Percentiles rank a stretch among this genome's conserved stretches.
Evolutionary conservation across 257 asterid genomes (phyloP).

Genomic region (Forsythia viridissima): DNA sequence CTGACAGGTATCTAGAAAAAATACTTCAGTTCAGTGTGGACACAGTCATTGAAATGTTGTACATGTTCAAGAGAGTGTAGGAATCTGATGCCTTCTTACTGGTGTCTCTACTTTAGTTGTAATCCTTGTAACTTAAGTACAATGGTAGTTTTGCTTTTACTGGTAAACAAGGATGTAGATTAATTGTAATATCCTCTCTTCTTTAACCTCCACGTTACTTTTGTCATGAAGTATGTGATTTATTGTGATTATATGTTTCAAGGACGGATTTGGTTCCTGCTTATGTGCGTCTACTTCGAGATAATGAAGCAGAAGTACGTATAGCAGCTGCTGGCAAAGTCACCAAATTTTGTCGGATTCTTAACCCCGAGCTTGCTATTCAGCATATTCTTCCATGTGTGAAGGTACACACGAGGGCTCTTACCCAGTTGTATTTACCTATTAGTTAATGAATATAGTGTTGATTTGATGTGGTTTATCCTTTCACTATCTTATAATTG

Average conservation of each 20-base stretch:
- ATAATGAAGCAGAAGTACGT: constrained; percentile 91
- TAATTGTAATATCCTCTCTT: no score
- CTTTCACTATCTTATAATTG: constrained; percentile 16
- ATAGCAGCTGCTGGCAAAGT: constrained; percentile 94
- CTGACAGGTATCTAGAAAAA: background rate
- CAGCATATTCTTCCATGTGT: constrained; percentile 94
- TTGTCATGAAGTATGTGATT: constrained; percentile 16
- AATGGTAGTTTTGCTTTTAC: no score
- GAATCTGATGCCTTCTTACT: background rate
- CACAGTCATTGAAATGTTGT: background rate
- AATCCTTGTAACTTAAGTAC: background rate
- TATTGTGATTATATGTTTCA: constrained; percentile 26
- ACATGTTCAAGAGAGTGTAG: constrained; percentile 23
- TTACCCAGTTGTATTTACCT: background rate
- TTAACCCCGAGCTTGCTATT: constrained; percentile 81
- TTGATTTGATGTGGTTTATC: constrained; percentile 14
- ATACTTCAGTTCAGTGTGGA: background rate
- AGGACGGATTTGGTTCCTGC: constrained; percentile 97
- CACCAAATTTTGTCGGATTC: constrained; percentile 76
- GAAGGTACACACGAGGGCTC: constrained; percentile 48
- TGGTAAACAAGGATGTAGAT: no score
- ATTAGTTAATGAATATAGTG: constrained; percentile 17
- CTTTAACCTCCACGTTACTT: no score
- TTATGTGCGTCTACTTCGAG: constrained; percentile 84
- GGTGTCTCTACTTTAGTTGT: background rate